A percentile compares a stretch with the other conserved stretches of the same genome.
Conservation (phyloP, 371 early-diverging fungal species). For the Capniomyces stellatus region DNA sequence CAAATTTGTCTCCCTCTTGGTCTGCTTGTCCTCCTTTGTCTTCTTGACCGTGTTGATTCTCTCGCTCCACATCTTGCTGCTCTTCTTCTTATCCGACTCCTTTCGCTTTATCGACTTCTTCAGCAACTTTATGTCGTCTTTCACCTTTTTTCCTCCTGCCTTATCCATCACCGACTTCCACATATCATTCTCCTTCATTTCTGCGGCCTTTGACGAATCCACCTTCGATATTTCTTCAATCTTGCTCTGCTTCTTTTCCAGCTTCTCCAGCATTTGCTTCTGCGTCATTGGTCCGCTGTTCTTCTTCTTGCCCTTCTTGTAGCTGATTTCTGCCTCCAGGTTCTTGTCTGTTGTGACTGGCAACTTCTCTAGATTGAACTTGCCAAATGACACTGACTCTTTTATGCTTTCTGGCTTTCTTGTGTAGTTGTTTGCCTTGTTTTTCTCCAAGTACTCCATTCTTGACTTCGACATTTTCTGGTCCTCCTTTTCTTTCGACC, state of each 20-base stretch:
- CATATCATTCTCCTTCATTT: constrained; percentile 47
- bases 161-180: constrained; percentile 64
- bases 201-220: constrained; percentile 37
- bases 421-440: not conserved
- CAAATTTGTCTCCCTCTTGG: constrained; percentile 62
- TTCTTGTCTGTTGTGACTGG: too few species aligned
- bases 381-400: constrained; percentile 9
- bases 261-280: constrained; percentile 51
- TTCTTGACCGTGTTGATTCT: constrained; percentile 45
- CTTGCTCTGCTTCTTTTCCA: constrained; percentile 56
- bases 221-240: constrained; percentile 46
- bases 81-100: constrained; percentile 66
- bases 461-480: constrained; percentile 32
- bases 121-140: constrained; percentile 72
- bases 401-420: not conserved
- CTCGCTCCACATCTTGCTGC: constrained; percentile 53
- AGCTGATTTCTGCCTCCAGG: too few species aligned
- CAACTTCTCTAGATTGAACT: too few species aligned
- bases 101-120: constrained; percentile 80
- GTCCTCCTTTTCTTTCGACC: constrained; percentile 12
- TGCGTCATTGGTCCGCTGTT: constrained; percentile 59
- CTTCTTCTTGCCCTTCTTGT: constrained; percentile 8
- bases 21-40: constrained; percentile 40
- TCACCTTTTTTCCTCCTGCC: constrained; percentile 76
- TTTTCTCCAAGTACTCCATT: constrained; percentile 6